A percentile compares a stretch with the other conserved stretches of the same genome.
phyloP scores from a whole-genome alignment of 2,329 filamentous ascomycete genomes.

The Fusarium tjaetaba region DNA sequence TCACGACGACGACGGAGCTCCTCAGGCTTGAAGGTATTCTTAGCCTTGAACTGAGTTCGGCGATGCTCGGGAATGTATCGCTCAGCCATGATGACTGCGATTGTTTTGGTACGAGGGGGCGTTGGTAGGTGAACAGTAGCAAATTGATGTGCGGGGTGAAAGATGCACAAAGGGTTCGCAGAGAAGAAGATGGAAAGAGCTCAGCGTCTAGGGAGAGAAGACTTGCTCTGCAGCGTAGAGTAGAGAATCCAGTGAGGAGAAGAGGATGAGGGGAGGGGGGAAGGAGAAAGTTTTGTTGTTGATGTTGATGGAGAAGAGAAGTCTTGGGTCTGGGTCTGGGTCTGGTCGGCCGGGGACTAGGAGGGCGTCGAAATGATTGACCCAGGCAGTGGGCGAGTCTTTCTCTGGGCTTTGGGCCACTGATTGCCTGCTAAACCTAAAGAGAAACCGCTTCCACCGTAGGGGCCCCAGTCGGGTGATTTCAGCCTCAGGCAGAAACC shows the following conservation, averaged over 20 bases:
- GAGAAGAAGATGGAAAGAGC: conserved; percentile 16
- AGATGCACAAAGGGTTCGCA: conserved; percentile 34
- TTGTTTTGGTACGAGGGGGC: conserved; percentile 36
- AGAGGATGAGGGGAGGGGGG: conserved; percentile 26
- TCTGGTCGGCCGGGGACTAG: conserved; percentile 32
- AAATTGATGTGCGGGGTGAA: conserved; percentile 45
- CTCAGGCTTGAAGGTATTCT: conserved; percentile 98
- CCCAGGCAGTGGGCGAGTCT: conserved; percentile 31
- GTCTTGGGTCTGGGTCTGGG: conserved; percentile 23
- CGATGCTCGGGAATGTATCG: conserved; percentile 99
- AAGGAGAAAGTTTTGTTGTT: conserved; percentile 42
- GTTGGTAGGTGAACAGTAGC: conserved; percentile 41
- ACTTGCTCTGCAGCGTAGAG: conserved; percentile 11
- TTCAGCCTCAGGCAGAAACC: conserved; percentile 44
- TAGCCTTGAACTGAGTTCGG: conserved; percentile 99
- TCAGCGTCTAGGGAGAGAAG: conserved; percentile 23
- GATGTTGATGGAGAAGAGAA: conserved; percentile 41
- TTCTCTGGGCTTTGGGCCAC: conserved; percentile 30
- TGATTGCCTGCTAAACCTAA: conserved; percentile 31
- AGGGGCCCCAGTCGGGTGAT: conserved; percentile 26
- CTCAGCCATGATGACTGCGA: conserved; percentile 82
- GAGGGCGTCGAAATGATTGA: conserved; percentile 41
- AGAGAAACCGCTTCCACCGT: conserved; percentile 37
- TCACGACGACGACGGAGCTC: conserved; percentile 98
- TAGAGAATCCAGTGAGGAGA: conserved; percentile 18